phyloP scores from a whole-genome alignment of 257 asterid genomes.

The Plectranthus barbatus region DNA sequence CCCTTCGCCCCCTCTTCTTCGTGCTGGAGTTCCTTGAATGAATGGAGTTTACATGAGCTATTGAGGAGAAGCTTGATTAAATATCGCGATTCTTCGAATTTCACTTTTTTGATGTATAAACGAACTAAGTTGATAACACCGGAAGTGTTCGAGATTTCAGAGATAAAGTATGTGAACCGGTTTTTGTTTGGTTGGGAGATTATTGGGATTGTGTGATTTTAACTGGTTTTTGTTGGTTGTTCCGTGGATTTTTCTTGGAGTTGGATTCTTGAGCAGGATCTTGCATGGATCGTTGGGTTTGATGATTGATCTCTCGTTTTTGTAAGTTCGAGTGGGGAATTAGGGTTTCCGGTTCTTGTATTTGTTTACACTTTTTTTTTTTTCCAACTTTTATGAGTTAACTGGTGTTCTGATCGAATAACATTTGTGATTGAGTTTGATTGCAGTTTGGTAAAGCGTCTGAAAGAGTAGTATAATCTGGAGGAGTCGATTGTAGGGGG shows the following conservation, averaged over 20 bases:
- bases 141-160: slow-evolving; percentile 4
- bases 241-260: slow-evolving; percentile 18
- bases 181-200: slow-evolving; percentile 16
- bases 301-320: slow-evolving; percentile 48
- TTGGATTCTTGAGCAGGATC: slow-evolving; percentile 44
- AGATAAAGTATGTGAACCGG: slow-evolving; percentile 3
- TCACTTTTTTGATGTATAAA: slow-evolving; percentile 13
- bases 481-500: slow-evolving; percentile 12
- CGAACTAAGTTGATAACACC: background rate
- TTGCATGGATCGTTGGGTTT: slow-evolving; percentile 41
- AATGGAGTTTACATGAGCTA: background rate
- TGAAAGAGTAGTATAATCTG: slow-evolving; percentile 9
- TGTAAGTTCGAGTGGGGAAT: slow-evolving; percentile 24
- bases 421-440: slow-evolving; percentile 20
- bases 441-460: slow-evolving; percentile 19
- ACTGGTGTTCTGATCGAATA: slow-evolving; percentile 5
- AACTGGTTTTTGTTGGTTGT: slow-evolving; percentile 6
- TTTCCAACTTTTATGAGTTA: background rate
- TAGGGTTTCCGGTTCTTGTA: background rate
- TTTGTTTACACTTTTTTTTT: background rate
- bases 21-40: background rate
- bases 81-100: slow-evolving; percentile 23
- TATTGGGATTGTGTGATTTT: slow-evolving; percentile 7
- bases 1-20: slow-evolving; percentile 15
- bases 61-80: slow-evolving; percentile 7